A percentile compares a stretch with the other conserved stretches of the same genome.
Evolutionary conservation across 345 rosid species (phyloP).

Genomic region (Citrus medica): DNA sequence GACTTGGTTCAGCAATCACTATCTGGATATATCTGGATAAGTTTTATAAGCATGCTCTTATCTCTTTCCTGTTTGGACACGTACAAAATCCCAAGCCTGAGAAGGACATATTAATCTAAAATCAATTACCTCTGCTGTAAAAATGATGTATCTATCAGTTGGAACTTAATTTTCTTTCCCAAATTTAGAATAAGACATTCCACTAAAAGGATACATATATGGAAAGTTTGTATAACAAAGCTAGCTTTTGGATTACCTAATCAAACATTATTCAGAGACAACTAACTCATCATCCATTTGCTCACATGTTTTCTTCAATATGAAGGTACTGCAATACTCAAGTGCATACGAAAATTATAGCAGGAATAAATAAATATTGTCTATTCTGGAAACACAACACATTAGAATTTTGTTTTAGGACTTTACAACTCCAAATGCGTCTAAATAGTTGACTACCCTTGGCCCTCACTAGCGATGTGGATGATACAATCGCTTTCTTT

Average conservation of each 20-base stretch:
- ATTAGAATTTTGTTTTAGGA: background rate
- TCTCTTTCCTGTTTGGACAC: background rate
- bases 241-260: background rate
- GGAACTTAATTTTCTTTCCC: background rate
- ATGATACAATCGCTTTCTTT: no score
- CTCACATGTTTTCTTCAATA: background rate
- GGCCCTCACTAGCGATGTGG: no score
- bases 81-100: background rate
- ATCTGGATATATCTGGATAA: slow-evolving; percentile 17
- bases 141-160: slow-evolving; percentile 10
- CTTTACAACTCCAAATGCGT: background rate
- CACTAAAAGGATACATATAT: background rate
- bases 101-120: background rate
- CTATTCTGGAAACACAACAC: background rate
- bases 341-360: background rate
- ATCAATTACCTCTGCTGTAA: background rate
- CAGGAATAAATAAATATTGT: background rate
- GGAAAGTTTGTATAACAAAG: background rate
- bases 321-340: background rate
- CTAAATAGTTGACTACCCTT: background rate
- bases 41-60: background rate
- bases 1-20: slow-evolving; percentile 3
- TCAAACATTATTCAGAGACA: background rate
- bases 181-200: background rate
- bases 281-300: background rate